Evolutionary conservation across 2,329 filamentous ascomycete species (phyloP), one percentile per base, ranked within the genome.

Genomic region (Scedosporium dehoogii): DNA sequence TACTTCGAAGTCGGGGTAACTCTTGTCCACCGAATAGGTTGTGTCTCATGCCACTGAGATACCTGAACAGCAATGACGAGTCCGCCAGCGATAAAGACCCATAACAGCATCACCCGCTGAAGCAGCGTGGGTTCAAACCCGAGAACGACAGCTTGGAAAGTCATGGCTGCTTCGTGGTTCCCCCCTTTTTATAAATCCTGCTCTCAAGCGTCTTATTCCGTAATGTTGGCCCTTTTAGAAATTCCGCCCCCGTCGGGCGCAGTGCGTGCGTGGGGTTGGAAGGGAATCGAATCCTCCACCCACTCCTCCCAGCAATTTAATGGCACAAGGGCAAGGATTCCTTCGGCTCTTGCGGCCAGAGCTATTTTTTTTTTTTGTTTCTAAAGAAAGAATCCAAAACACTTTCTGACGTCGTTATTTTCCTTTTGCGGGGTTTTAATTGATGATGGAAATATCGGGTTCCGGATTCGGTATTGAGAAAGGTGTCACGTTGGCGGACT

Each of bases 31-130:
- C 59, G 57, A 18, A 66, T 59, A 51, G 66, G 66, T 7, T 42
- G 27, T 9, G 64, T 59, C 21, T 60, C 60, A 16, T 65, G 61
- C 27, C 62, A 58, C 59, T 68, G 67, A 4, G 67, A 68, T 6
- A 63, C 44, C 60, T 69, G 67, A 16, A 66, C 62, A n/a, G 64
- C 64, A 48, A 69, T 58, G 21, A 69, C 51, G 42, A 69, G 62
- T 18, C 67, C 67, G 25, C 65, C 58, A 5, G 63, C n/a, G 42
- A 67, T 58, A 41, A 68, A 69, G 41, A 60, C 57, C 59, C 65
- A 64, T 42, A 69, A 60, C 25, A 66, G 48, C 57, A 65, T 53
- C 61, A 69, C 63, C 16, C 66, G 66, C n/a, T 67, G 65, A 55
- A 67, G 21, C 46, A 42, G n/a, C 14, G 27, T 21, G 16, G 42